Evolutionary conservation across 495 filamentous ascomycete species (phyloP), one percentile per base, ranked within the genome.

Genomic region (Aspergillus coremiiformis): DNA sequence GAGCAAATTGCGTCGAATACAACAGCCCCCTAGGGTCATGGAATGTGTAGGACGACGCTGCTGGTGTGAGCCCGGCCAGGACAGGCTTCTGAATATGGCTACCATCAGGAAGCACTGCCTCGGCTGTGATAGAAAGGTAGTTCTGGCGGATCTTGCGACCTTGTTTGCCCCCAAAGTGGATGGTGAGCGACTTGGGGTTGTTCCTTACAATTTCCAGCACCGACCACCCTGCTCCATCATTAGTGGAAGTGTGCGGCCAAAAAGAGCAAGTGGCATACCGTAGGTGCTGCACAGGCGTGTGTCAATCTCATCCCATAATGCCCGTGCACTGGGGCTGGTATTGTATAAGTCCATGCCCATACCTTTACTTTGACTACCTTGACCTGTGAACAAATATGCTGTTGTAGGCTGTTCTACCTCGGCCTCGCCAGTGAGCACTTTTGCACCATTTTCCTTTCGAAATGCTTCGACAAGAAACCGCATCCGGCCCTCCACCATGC

Each of bases 321-420:
- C 43, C 21, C 59, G 59, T 2, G 68, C 73, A 0, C 56, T 61
- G 4, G 51, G 10, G 45, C 69, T 73, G 5, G 47, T 48, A 1
- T 53, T 58, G 47, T 73, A 72, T 10, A 72, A 47, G 11, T 66
- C 63, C 70, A 74, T 72, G 0, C 73, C 73, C 73, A 76, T 76
- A 7, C 56, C 58, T 22, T 52, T 55, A 37, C 60, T 55, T 47
- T 76, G 73, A 30, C 64, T 68, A 2, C 73, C 73, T 46, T 76
- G 73, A 4, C 73, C 73, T 3, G 69, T 71, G 43, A 76, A 76
- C 12, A 76, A 24, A 54, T 73, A 74, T 3, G 67, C 70, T 2
- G 73, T 70, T 4, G 22, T 39, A 5, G 57, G 52, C 35, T 70
- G 67, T n/a, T 70, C 64, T 3, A 74, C 49, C 33, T 66, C 63